A percentile compares a stretch with the other conserved stretches of the same genome.
These are phyloP conservation scores for Pascua sp. DNA, from an alignment of 1,284 basidiomycete genomes.

Conservation along the genomic window DNA sequence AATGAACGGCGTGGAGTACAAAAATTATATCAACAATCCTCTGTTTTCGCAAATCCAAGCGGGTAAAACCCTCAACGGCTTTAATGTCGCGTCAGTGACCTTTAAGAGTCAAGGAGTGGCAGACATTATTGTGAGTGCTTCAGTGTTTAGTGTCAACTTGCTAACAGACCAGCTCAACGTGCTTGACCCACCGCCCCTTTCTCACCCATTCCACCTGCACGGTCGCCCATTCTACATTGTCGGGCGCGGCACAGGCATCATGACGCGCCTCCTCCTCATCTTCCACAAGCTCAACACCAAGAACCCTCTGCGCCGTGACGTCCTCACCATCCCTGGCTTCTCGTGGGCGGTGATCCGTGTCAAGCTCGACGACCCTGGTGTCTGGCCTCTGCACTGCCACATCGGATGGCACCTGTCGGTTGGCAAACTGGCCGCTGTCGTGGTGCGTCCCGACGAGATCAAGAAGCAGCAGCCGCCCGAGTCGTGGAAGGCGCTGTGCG, in stretches of 20 bases:
- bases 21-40: conserved; percentile 38
- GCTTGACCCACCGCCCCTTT: conserved; percentile 26
- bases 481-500: conserved; percentile 17
- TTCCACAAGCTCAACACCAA: conserved; percentile 22
- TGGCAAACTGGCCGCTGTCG: conserved; percentile 9
- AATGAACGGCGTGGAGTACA: conserved; percentile 32
- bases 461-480: conserved; percentile 6
- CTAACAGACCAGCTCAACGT: conserved; percentile 36
- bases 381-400: conserved; percentile 27
- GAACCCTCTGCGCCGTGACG: conserved; percentile 48
- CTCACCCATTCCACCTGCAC: conserved; percentile 47
- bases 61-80: conserved; percentile 14
- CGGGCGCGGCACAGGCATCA: conserved; percentile 27
- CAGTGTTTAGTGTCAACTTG: background rate
- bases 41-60: conserved; percentile 27
- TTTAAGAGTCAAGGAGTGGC: conserved; percentile 25
- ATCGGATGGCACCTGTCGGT: conserved; percentile 26
- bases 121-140: conserved; percentile 23
- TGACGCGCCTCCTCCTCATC: no score
- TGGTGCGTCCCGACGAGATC: conserved; percentile 21
- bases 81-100: conserved; percentile 19
- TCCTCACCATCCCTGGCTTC: conserved; percentile 31
- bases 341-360: conserved; percentile 28
- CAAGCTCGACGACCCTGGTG: conserved; percentile 21
- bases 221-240: conserved; percentile 34